These are phyloP conservation scores for Solidago caesia DNA, from an alignment of 129 eudicot species.

Conservation along the genomic window DNA sequence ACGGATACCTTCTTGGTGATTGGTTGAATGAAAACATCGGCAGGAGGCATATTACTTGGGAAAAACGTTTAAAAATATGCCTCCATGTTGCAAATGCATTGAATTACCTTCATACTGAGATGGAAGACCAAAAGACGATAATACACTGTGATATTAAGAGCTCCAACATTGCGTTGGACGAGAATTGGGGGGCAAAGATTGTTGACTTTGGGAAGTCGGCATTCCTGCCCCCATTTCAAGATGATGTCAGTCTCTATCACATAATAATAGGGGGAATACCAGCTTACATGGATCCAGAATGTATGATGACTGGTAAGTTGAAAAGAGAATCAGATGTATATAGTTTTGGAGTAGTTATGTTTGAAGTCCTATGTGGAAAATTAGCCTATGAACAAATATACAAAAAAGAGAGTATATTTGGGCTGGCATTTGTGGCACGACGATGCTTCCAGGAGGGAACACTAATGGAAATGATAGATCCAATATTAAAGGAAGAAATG, in stretches of 20 bases:
- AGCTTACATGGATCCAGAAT: no score
- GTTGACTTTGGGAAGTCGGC: not conserved
- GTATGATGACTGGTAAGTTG: no score
- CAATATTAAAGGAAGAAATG: no score
- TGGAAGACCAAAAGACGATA: not conserved
- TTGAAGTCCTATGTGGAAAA: not conserved
- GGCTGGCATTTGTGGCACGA: not conserved
- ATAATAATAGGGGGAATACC: no score
- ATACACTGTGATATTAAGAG: not conserved
- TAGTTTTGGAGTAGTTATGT: not conserved
- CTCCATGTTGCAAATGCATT: not conserved
- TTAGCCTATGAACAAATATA: not conserved
- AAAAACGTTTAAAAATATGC: not conserved
- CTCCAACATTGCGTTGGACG: not conserved
- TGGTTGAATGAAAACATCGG: no score
- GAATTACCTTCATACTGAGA: not conserved
- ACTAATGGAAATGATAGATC: no score
- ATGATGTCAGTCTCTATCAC: not conserved
- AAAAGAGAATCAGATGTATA: no score
- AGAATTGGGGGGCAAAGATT: not conserved
- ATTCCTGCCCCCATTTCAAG: not conserved
- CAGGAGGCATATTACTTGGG: no score
- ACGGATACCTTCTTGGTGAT: no score
- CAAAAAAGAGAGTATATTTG: not conserved
- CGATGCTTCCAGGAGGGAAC: no score